Evolutionary conservation across 179 eudicot species (phyloP).

Genomic region (Silene noctiflora): DNA sequence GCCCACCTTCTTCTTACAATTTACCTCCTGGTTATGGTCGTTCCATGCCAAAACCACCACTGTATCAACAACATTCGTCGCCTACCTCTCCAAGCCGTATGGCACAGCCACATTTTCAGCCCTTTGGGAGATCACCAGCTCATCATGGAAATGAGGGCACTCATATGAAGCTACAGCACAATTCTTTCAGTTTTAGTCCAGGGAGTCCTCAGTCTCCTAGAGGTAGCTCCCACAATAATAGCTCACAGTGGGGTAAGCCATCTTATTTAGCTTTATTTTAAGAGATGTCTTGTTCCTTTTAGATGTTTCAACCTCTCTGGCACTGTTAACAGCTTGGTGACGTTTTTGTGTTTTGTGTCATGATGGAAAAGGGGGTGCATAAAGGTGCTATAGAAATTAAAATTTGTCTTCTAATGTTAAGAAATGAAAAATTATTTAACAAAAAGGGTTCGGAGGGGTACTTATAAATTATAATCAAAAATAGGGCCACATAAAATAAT

Average conservation of each 20-base stretch:
- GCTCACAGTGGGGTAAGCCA: constrained; percentile 53
- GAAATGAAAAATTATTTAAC: no score
- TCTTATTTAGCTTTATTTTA: neutral
- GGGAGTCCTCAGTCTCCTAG: constrained; percentile 57
- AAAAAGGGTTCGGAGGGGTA: no score
- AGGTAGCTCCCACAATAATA: constrained; percentile 42
- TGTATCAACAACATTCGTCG: constrained; percentile 44
- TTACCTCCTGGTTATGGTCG: constrained; percentile 47
- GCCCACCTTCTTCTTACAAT: constrained; percentile 47
- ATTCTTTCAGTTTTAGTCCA: constrained; percentile 46
- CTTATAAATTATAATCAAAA: no score
- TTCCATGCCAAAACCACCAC: constrained; percentile 48
- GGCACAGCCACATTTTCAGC: constrained; percentile 71
- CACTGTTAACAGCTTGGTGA: no score
- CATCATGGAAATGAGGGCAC: constrained; percentile 57
- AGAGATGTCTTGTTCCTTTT: no score
- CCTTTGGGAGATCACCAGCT: constrained; percentile 56
- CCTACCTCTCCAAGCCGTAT: constrained; percentile 70
- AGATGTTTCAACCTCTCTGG: no score
- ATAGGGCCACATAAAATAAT: no score
- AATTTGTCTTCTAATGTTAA: no score
- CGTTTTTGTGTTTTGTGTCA: no score
- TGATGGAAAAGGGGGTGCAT: no score
- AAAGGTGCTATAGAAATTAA: no score
- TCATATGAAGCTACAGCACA: constrained; percentile 46